A percentile compares a stretch with the other conserved stretches of the same genome.
These are phyloP conservation scores for Penicillium arizonense DNA, from an alignment of 495 filamentous ascomycete genomes.

Conservation along the genomic window DNA sequence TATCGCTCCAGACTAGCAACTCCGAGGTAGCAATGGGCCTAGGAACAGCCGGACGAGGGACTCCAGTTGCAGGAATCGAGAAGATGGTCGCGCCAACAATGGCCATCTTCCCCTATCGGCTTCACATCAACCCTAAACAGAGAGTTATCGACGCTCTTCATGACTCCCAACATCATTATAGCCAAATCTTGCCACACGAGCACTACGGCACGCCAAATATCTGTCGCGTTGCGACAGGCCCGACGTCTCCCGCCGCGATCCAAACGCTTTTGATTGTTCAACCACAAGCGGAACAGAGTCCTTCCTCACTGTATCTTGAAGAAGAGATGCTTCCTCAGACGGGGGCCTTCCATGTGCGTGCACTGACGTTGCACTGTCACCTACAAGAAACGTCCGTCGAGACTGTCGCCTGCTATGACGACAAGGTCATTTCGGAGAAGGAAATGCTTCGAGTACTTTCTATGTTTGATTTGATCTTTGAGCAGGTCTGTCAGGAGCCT, in stretches of 20 bases:
- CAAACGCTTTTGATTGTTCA: conserved; percentile 4
- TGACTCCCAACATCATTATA: neutral
- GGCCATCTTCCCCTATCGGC: conserved; percentile 3
- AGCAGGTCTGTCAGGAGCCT: conserved; percentile 1
- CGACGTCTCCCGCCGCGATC: neutral
- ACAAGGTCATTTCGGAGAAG: neutral
- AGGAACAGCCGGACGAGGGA: neutral
- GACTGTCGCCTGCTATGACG: conserved; percentile 1
- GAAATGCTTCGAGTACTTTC: neutral
- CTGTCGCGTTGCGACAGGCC: neutral
- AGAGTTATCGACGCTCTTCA: neutral
- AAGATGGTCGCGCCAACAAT: neutral
- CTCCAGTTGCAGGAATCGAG: neutral
- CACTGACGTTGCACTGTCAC: neutral
- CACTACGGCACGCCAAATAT: neutral
- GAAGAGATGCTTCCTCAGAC: conserved; percentile 4
- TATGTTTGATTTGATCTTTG: conserved; percentile 1
- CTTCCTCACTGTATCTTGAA: neutral
- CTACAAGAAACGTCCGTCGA: neutral
- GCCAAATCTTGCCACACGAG: neutral
- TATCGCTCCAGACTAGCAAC: neutral
- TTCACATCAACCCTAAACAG: neutral
- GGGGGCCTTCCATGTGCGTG: conserved; percentile 1
- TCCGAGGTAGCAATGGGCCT: neutral
- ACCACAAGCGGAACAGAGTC: neutral